Evolutionary conservation across 2,329 filamentous ascomycete genomes (phyloP), one percentile per base, ranked within the genome.

Genomic region (Colletotrichum theobromicola): DNA sequence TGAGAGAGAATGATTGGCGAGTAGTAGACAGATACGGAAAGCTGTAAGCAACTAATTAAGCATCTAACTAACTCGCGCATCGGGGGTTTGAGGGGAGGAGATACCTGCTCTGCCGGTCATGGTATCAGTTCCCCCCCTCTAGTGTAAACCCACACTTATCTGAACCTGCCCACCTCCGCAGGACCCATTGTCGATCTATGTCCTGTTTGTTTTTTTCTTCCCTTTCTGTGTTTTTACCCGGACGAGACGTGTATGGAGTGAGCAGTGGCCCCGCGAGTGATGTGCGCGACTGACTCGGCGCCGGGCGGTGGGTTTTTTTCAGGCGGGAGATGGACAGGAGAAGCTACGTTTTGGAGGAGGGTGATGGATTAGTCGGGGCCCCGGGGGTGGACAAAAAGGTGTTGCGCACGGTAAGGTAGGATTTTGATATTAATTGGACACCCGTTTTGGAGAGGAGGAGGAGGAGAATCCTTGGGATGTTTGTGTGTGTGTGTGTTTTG

Each of bases 291-390:
- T 50, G 66, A 32, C 32, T 18, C 34, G 70, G 65, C 57, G 60
- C n/a, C 21, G 37, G 67, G 67, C 57, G 60, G 28, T 26, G 37
- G 67, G 67, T 37, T 57, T 69, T 32, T 66, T 35, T n/a, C n/a
- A n/a, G n/a, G 65, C 71, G 71, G 71, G 67, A 71, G 67, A 65
- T 70, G 50, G 53, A 70, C 67, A 70, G 71, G 42, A 70, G 64
- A 58, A 53, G n/a, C 42, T 50, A 50, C 42, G 7, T 12, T 18
- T 50, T 50, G 10, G 42, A 46, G n/a, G 42, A 46, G 18, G 37
- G 42, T 55, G 18, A 24, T 9, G 15, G 12, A 26, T 7, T 50
- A 18, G 13, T 50, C 16, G 35, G 37, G 42, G 35, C 13, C 30
- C 21, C 15, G 35, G 18, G 15, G 28, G 34, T 30, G 34, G 24